phyloP scores from a whole-genome alignment of 2,329 filamentous ascomycete genomes.

The Sporothrix euskadiensis region DNA sequence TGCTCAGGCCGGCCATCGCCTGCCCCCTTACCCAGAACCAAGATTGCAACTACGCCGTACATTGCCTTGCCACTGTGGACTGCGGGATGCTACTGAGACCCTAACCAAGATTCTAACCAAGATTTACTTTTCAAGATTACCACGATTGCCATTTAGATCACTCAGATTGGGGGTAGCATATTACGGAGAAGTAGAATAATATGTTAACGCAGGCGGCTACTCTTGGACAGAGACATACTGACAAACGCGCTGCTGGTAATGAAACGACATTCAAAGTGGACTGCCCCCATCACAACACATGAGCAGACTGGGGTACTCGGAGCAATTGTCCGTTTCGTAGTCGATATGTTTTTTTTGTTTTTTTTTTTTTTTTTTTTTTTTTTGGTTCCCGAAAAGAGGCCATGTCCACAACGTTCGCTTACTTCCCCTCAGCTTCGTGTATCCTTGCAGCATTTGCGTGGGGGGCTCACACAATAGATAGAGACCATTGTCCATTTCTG shows the following conservation, averaged over 20 bases:
- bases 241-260: neutral
- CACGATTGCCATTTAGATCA: neutral
- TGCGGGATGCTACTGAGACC: neutral
- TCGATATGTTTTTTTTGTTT: neutral
- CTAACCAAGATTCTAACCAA: conserved; percentile 15
- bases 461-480: neutral
- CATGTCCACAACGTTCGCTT: neutral
- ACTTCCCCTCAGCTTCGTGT: neutral
- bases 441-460: neutral
- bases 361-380: neutral
- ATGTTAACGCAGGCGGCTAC: neutral
- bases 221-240: neutral
- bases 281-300: neutral
- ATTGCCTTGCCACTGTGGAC: neutral
- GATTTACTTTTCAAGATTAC: neutral
- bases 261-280: neutral
- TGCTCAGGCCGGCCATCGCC: neutral
- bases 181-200: neutral
- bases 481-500: neutral
- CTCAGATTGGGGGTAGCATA: neutral
- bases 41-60: neutral
- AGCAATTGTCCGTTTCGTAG: neutral
- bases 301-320: neutral
- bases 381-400: neutral
- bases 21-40: neutral